Evolutionary conservation across 805 yeast species (phyloP), one percentile per base, ranked within the genome.

Genomic region (Saccharomycopsis selenospora): DNA sequence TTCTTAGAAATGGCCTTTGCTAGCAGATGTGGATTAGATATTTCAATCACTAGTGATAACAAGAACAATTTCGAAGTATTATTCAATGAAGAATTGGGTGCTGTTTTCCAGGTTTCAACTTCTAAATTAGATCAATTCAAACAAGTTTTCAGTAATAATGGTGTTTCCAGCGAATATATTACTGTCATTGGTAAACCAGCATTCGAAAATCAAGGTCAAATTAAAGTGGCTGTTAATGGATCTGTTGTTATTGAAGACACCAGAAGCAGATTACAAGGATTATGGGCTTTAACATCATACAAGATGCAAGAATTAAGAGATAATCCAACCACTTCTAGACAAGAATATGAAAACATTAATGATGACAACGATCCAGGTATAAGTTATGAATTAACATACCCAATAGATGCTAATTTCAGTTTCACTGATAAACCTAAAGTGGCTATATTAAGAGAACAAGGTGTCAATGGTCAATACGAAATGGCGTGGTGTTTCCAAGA

Each of bases 401-500:
- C 77, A 48, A 82, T 83, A 41, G 53, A 66, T 17, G 79, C 76
- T 51, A 74, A 74, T 50, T 61, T 79, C 44, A 63, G 65, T 18
- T 56, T 62, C 11, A 50, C 65, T 22, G 56, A 66, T 6, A 79
- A 71, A 61, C 99, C 99, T 45, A 84, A 80, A 66, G 98, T 93
- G 56, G 99, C 98, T 36, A 89, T 93, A 49, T 73, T 93, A 60
- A 85, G 99, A 70, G 99, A 93, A 65, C 99, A 93, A 70, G 99
- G 99, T 70, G 96, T 93, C 48, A 93, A 93, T 66, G 95, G 97
- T 29, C 96, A 91, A 64, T 86, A 85, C 74, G 99, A 93, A 70
- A 90, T 93, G 97, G 97, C 98, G 2, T 90, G 95, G 87, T 78
- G 91, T 56, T 89, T 93, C 76, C 82, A 82, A 63, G 88, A 82